Base-by-base conservation (phyloP, 2,329 filamentous ascomycete species). In the Orbilia ellipsospora region DNA sequence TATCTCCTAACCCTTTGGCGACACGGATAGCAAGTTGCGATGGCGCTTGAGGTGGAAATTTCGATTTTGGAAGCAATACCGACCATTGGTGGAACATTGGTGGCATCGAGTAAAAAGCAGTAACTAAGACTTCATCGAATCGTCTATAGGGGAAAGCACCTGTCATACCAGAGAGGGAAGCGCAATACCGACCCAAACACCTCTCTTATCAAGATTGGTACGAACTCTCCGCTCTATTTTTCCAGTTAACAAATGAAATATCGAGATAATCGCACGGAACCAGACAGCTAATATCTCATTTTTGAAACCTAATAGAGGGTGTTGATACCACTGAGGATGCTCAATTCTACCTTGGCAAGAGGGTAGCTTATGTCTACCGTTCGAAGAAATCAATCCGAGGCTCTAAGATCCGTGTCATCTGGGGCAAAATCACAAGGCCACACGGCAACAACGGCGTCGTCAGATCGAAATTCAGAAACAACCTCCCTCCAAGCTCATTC, bases 371-470 rank as follows among this genome's bases (percentile, higher is more conserved):
- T 86, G 93, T 99, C 86, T 99, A 98, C 90, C 93, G 94, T 84
- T 94, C 90, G 82, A 90, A 92, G 86, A 94, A 90, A 87, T 93
- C 97, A 88, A 89, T 97, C 83, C 92, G 94, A 83, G 95, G 95
- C 84, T 94, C 93, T 85, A 98, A 98, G 91, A 96, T 98, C 87
- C 90, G 94, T 83, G 79, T 98, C 82, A 97, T 98, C 88, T 98
- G 94, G 93, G 94, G 94, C 88, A 97, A 97, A 89, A 91, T 98
- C 84, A 96, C 93, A 84, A 88, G 93, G 83, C 90, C 93, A 84
- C 94, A 98, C 87, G 94, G 95, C 85, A 98, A 97, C 91, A 96
- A 92, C 81, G 95, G 95, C 83, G 92, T 97, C 83, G 95, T 99
- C 84, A 92, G 95, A 85, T 94, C 94, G 86, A 94, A 96, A 87